Percentiles rank a stretch among this genome's conserved stretches.
Conservation (phyloP, 768 basidiomycete genomes). For the Thelephora ganbajun region DNA sequence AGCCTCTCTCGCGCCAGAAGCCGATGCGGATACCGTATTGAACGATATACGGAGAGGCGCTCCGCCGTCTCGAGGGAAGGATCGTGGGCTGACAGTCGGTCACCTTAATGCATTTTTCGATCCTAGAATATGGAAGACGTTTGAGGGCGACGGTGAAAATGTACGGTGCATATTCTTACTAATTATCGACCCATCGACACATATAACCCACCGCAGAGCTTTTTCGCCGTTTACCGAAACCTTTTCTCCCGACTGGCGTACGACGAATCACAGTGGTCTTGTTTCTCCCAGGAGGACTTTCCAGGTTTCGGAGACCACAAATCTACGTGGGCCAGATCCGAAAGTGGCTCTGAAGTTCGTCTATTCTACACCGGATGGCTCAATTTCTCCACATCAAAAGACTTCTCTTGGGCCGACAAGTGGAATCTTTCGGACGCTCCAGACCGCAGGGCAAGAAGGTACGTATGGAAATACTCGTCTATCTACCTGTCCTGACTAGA, state of each 20-base stretch:
- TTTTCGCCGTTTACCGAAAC: slow-evolving; percentile 80
- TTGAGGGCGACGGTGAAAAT: slow-evolving; percentile 41
- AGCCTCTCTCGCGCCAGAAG: slow-evolving; percentile 62
- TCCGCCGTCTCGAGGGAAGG: slow-evolving; percentile 36
- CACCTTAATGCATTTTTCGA: slow-evolving; percentile 84
- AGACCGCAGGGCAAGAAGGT: slow-evolving; percentile 75
- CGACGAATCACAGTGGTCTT: slow-evolving; percentile 53
- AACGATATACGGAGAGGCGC: slow-evolving; percentile 71
- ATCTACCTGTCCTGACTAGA: neutral
- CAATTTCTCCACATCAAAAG: slow-evolving; percentile 77
- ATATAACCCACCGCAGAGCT: slow-evolving; percentile 39
- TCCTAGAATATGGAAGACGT: slow-evolving; percentile 46
- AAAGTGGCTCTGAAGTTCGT: slow-evolving; percentile 37
- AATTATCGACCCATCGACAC: neutral
- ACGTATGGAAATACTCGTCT: slow-evolving; percentile 5
- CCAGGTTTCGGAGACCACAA: slow-evolving; percentile 75
- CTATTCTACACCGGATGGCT: slow-evolving; percentile 79
- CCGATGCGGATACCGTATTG: slow-evolving; percentile 75
- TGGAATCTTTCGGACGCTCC: slow-evolving; percentile 80
- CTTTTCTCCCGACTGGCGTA: slow-evolving; percentile 71
- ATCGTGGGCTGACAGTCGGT: slow-evolving; percentile 64
- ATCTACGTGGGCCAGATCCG: slow-evolving; percentile 54
- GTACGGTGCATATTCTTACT: slow-evolving; percentile 22
- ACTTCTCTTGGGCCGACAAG: slow-evolving; percentile 77
- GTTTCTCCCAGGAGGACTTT: slow-evolving; percentile 28